These are phyloP conservation scores for Staphylotrichum tortipilum DNA, from an alignment of 495 filamentous ascomycete species.

Conservation along the genomic window DNA sequence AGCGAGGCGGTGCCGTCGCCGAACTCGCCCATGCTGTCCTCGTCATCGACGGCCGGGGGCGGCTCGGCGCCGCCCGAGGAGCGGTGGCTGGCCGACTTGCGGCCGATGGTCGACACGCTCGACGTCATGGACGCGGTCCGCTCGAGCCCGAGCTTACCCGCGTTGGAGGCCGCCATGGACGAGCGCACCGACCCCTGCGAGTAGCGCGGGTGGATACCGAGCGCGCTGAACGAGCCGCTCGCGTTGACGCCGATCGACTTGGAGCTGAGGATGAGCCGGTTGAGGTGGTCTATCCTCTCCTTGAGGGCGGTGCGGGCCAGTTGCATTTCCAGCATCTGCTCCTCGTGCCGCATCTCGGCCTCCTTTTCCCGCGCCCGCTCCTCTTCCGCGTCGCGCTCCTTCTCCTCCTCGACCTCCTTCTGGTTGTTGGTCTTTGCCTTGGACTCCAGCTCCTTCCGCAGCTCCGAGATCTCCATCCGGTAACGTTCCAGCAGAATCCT, in stretches of 20 bases:
- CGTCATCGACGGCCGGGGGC: constrained; percentile 49
- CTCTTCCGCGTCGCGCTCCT: constrained; percentile 48
- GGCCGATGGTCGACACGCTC: constrained; percentile 48
- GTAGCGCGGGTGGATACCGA: constrained; percentile 59
- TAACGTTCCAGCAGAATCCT: constrained; percentile 87
- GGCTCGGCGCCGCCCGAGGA: constrained; percentile 29
- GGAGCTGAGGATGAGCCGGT: constrained; percentile 87
- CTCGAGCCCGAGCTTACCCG: constrained; percentile 48
- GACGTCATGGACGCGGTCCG: constrained; percentile 62
- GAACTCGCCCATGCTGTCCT: constrained; percentile 70
- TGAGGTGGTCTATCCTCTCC: constrained; percentile 94
- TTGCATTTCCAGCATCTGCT: constrained; percentile 98
- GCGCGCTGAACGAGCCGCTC: constrained; percentile 59
- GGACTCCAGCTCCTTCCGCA: constrained; percentile 71
- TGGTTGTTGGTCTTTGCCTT: constrained; percentile 54
- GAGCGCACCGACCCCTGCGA: constrained; percentile 58
- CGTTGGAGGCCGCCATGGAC: constrained; percentile 61
- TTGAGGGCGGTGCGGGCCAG: constrained; percentile 90
- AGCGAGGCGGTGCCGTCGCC: constrained; percentile 80
- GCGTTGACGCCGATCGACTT: constrained; percentile 90
- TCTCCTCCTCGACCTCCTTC: constrained; percentile 58
- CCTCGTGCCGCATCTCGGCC: constrained; percentile 77
- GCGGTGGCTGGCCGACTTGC: constrained; percentile 35
- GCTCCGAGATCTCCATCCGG: constrained; percentile 81
- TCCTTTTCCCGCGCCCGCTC: constrained; percentile 71